Percentiles rank a stretch among this genome's conserved stretches.
phyloP scores from a whole-genome alignment of 495 filamentous ascomycete genomes.

The Aspergillus avenaceus region DNA sequence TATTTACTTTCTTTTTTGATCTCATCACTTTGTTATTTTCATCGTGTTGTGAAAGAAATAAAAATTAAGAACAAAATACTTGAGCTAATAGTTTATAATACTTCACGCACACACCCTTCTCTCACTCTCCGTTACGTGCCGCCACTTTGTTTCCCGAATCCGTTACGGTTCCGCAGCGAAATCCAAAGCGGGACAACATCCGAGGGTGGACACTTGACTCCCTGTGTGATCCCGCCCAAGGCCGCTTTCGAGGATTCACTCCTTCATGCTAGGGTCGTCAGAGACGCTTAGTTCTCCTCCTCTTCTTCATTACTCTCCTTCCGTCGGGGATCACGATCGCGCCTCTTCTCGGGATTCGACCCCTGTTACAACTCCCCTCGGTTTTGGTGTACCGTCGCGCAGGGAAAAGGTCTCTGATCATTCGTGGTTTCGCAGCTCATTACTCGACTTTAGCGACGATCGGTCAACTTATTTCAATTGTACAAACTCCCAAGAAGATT shows the following conservation, averaged over 20 bases:
- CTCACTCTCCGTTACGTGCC: constrained; percentile 17
- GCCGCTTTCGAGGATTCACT: constrained; percentile 24
- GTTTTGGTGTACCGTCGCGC: constrained; percentile 40
- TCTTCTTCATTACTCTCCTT: constrained; percentile 34
- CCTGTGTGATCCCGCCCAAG: constrained; percentile 33
- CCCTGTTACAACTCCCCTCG: constrained; percentile 40
- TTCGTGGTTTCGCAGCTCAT: constrained; percentile 11
- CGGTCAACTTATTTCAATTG: constrained; percentile 11
- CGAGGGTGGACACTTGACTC: constrained; percentile 33
- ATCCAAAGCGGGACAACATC: constrained; percentile 41
- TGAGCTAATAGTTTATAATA: not conserved
- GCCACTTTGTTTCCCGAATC: constrained; percentile 28
- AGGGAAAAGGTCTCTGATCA: constrained; percentile 29
- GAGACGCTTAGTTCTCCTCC: constrained; percentile 32
- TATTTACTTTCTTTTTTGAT: not conserved
- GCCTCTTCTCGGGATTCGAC: constrained; percentile 40
- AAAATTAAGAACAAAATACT: too few relatives aligned
- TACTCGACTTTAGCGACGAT: constrained; percentile 6
- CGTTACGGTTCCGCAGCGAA: constrained; percentile 23
- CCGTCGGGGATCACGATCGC: constrained; percentile 36
- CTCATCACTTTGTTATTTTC: not conserved
- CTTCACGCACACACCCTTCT: constrained; percentile 7
- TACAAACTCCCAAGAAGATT: constrained; percentile 23
- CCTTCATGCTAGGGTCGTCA: constrained; percentile 6
- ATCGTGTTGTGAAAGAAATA: too few relatives aligned